These are phyloP conservation scores for Taxawa tesnikishii DNA, from an alignment of 2,329 filamentous ascomycete genomes.

Conservation along the genomic window DNA sequence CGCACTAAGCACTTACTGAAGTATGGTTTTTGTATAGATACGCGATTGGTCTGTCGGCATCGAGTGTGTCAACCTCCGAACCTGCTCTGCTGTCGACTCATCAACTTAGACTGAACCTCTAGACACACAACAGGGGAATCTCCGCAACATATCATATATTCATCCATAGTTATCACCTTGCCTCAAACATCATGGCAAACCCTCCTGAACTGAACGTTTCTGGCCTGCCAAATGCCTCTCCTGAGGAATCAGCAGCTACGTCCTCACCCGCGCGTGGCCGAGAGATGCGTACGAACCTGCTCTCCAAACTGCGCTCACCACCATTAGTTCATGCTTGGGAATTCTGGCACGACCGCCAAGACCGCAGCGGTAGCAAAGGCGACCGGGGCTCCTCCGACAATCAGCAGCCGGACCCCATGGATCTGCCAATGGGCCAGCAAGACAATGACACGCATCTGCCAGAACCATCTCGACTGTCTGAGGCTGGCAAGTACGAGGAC, in stretches of 20 bases:
- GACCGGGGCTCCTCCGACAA: no score
- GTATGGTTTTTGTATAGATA: no score
- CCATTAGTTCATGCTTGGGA: conserved; percentile 40
- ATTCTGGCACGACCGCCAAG: conserved; percentile 38
- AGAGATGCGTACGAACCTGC: conserved; percentile 49
- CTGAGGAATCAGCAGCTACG: conserved; percentile 47
- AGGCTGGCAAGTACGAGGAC: conserved; percentile 28
- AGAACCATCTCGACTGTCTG: no score
- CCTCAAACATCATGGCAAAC: conserved; percentile 15
- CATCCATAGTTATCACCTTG: neutral
- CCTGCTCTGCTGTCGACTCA: no score
- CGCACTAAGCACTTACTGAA: no score
- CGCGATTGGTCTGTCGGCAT: no score
- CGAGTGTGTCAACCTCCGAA: no score
- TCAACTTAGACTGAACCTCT: no score
- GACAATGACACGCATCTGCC: neutral
- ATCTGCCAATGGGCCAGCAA: conserved; percentile 3
- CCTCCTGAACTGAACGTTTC: conserved; percentile 12
- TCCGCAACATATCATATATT: neutral
- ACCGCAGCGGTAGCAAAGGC: conserved; percentile 15
- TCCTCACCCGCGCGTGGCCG: conserved; percentile 63
- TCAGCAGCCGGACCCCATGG: conserved; percentile 4
- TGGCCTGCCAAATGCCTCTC: conserved; percentile 49
- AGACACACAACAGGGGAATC: neutral
- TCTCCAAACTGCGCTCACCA: conserved; percentile 28